These are phyloP conservation scores for Sodiomyces alkalinus DNA, from an alignment of 2,329 filamentous ascomycete genomes.

Conservation along the genomic window DNA sequence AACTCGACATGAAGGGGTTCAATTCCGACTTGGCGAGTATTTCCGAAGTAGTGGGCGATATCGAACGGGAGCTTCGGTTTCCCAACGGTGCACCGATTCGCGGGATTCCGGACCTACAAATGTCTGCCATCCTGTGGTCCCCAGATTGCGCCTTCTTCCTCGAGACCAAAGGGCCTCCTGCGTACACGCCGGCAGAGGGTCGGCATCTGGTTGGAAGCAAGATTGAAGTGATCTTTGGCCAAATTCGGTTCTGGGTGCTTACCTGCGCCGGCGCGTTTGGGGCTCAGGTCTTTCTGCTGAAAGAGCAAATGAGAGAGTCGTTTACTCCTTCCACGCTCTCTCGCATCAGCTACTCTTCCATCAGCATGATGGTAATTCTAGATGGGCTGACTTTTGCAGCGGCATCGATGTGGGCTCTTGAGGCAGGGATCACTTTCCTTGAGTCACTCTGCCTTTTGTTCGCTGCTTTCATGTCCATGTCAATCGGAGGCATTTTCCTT, in stretches of 20 bases:
- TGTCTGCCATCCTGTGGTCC: conserved; percentile 51
- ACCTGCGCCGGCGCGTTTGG: conserved; percentile 40
- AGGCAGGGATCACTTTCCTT: conserved; percentile 38
- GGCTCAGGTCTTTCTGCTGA: conserved; percentile 45
- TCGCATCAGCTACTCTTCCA: conserved; percentile 49
- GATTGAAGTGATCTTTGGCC: conserved; percentile 40
- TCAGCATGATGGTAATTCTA: conserved; percentile 44
- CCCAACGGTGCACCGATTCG: conserved; percentile 44
- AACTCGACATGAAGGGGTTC: conserved; percentile 16
- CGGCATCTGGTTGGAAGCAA: conserved; percentile 45
- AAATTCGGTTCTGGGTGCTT: conserved; percentile 44
- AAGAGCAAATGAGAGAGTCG: conserved; percentile 49
- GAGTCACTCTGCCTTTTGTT: conserved; percentile 39
- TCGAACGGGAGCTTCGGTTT: conserved; percentile 48
- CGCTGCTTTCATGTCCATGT: conserved; percentile 37
- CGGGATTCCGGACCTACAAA: conserved; percentile 38
- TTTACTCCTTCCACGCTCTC: conserved; percentile 53
- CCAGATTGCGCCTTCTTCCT: conserved; percentile 54
- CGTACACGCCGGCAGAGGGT: conserved; percentile 32
- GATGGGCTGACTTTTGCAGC: conserved; percentile 44
- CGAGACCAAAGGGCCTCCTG: conserved; percentile 47
- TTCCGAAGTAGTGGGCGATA: conserved; percentile 29
- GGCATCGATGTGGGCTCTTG: conserved; percentile 40
- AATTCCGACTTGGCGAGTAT: conserved; percentile 17
- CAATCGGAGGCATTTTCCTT: conserved; percentile 41